Evolutionary conservation across 768 basidiomycete species (phyloP), one percentile per base, ranked within the genome.

Genomic region (Amanita rubescens): DNA sequence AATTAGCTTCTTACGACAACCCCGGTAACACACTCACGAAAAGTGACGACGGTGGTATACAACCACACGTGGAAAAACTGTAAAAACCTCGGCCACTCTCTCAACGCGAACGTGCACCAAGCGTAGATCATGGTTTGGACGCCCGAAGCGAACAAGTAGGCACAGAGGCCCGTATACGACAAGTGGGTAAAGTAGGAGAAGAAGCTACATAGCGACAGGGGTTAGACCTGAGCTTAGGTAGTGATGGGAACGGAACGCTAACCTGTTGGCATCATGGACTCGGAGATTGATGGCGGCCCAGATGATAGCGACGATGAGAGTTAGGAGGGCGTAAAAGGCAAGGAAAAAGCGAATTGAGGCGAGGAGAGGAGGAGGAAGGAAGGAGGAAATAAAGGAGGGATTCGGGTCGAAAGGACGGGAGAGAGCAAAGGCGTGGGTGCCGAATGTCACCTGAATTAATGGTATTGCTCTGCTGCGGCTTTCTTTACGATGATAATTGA

Each of bases 151-250:
- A 74, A 81, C 63, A 80, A 80, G 65, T 85, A 88, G 19, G 82
- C 72, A 17, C 75, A 72, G 1, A 85, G 59, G 0, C 86, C 86
- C 34, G 79, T 77, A 54, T 79, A 84, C 0, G 80, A 75, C 0
- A 87, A 72, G 54, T 78, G 59, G 0, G 85, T 87, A 63, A 87
- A 86, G 66, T 81, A 87, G 8, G 78, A 76, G 58, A 83, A 75
- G 68, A 69, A 84, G 17, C 84, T 85, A 61, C 44, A 4, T 32
- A 50, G 7, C 32, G 53, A 8, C 1, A 22, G 24, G 10, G 22
- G 37, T 49, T 34, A 27, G 37, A 17, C 22, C 20, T 25, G 38
- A 20, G 8, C 37, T 41, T 19, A 44, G 35, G 12, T 3, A 14
- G 17, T 41, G 24, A 43, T 54, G 51, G 22, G 27, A 4, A 8